Evolutionary conservation across 306 rosid species (phyloP), one percentile per base, ranked within the genome.

Genomic region (Vachellia pachyceras): DNA sequence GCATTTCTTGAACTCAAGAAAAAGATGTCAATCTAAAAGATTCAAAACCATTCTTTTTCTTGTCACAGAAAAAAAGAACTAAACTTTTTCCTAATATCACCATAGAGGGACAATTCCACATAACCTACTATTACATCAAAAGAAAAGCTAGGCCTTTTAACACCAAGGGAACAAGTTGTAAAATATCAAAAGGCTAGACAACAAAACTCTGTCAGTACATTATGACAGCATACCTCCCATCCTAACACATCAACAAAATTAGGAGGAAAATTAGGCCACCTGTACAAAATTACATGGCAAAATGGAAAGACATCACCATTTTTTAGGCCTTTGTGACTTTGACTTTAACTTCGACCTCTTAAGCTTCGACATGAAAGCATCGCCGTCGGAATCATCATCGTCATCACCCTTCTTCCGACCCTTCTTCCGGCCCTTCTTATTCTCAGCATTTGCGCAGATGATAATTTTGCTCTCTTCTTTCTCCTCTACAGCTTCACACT

Each of bases 391-490:
- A n/a, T n/a, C n/a, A n/a, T 84, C 94, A 2, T 64, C 79, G 5
- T 82, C 78, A 6, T 80, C 88, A 6, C 85, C 86, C 17, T 25
- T 72, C 76, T 86, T 90, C 49, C 86, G 86, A 1, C 88, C 89
- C 0, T 22, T 72, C 76, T 86, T 91, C 47, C 85, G 86, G 1
- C 88, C 87, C 0, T 83, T 88, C 87, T 95, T 95, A 85, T 88
- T 89, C 65, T 66, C 88, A 0, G 66, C 83, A 39, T 39, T 70
- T 14, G 80, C 85, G 45, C 95, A 92, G 65, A 89, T 74, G 77
- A 91, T 73, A 54, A 91, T 74, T 75, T 82, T 91, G 22, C 82
- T 84, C 73, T 87, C 92, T 50, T 93, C 91, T 73, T 86, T 90
- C 71, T 60, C 88, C 77, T 91, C 94, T 0, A 76, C 80, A 14